Evolutionary conservation across 257 asterid species (phyloP).

Genomic region (Nicotiana tomentosiformis): DNA sequence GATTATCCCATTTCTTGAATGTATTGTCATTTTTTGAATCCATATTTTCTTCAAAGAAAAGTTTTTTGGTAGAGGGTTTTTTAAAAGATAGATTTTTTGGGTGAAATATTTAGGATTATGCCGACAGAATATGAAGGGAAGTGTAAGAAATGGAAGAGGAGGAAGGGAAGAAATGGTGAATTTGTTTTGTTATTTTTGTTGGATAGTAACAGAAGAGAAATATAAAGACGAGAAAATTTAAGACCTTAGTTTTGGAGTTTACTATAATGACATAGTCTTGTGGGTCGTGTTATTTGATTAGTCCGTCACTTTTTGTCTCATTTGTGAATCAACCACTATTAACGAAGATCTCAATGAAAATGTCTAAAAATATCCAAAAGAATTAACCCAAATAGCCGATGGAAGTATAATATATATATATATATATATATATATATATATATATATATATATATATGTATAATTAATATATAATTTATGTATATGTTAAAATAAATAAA

Average conservation of each 20-base stretch:
- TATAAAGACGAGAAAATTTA: background rate
- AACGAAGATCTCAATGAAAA: background rate
- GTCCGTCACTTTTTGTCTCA: background rate
- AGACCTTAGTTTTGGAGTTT: background rate
- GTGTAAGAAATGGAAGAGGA: background rate
- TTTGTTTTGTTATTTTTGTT: background rate
- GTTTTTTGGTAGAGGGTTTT: background rate
- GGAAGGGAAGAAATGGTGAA: background rate
- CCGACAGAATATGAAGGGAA: background rate
- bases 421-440: too few relatives aligned
- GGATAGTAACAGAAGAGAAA: background rate
- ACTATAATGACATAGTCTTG: background rate
- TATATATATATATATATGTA: too few relatives aligned
- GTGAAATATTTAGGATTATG: background rate
- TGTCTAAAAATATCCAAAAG: too few relatives aligned
- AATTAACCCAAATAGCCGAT: too few relatives aligned
- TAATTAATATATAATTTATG: too few relatives aligned
- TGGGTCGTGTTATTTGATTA: background rate
- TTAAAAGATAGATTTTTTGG: background rate
- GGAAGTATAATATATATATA: too few relatives aligned
- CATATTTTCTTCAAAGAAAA: background rate
- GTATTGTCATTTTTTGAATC: background rate
- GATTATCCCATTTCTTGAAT: slow-evolving; percentile 5
- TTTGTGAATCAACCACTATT: background rate
- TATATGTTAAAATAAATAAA: too few relatives aligned